Conservation (phyloP, 2,329 filamentous ascomycete species). For the Fusarium xylarioides region DNA sequence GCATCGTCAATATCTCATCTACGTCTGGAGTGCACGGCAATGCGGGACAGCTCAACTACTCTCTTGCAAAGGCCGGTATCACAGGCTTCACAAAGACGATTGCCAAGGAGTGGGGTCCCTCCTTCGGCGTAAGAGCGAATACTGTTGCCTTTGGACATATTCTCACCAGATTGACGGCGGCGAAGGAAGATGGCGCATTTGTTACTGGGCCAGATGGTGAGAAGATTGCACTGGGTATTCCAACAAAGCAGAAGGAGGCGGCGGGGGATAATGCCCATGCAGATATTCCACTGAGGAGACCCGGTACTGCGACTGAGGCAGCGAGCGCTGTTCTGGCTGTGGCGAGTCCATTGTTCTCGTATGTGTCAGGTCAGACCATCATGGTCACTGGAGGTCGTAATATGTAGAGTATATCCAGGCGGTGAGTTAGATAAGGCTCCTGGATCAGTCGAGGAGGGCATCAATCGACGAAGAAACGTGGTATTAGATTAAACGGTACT, state of each 20-base stretch:
- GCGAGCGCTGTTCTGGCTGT: constrained; percentile 80
- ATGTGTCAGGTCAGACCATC: constrained; percentile 88
- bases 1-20: constrained; percentile 84
- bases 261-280: constrained; percentile 57
- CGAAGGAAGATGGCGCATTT: constrained; percentile 86
- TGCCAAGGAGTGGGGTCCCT: constrained; percentile 89
- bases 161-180: constrained; percentile 79
- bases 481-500: constrained; percentile 47
- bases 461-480: constrained; percentile 38
- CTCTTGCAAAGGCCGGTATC: constrained; percentile 84
- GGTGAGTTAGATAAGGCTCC: not conserved
- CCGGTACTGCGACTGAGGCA: constrained; percentile 82
- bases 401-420: constrained; percentile 51
- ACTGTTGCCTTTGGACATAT: constrained; percentile 88
- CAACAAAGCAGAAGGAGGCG: constrained; percentile 63
- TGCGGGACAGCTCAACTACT: constrained; percentile 90
- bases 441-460: not conserved
- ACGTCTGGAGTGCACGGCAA: constrained; percentile 88
- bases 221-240: constrained; percentile 79
- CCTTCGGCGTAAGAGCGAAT: constrained; percentile 84
- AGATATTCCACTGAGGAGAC: constrained; percentile 82
- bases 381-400: constrained; percentile 82
- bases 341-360: constrained; percentile 82
- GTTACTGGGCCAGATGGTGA: constrained; percentile 79
- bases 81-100: constrained; percentile 87